Evolutionary conservation across 805 yeast genomes (phyloP).

Genomic region (Crinitomyces ghanaensis): DNA sequence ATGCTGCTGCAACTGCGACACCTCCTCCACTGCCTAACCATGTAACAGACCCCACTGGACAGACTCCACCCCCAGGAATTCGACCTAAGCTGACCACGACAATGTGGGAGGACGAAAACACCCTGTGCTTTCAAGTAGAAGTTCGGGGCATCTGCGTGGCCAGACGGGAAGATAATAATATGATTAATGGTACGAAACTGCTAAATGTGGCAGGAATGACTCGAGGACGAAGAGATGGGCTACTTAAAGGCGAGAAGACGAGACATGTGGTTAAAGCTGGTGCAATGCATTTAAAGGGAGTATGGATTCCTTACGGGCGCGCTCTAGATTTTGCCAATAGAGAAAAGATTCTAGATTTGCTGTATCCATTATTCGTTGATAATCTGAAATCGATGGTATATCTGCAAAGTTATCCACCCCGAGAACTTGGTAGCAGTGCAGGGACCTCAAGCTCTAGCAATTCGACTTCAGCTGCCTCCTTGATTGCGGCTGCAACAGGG

Average conservation of each 20-base stretch:
- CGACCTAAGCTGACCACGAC: constrained; percentile 64
- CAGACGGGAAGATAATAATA: constrained; percentile 71
- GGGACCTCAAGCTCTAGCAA: constrained; percentile 5
- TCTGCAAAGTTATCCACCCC: too few relatives aligned
- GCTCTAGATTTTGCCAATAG: constrained; percentile 73
- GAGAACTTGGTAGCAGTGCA: too few relatives aligned
- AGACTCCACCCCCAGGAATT: constrained; percentile 29
- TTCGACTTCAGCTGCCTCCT: constrained; percentile 3
- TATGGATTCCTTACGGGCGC: constrained; percentile 79
- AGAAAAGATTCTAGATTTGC: constrained; percentile 58
- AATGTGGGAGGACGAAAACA: constrained; percentile 81
- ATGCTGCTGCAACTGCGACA: constrained; percentile 3
- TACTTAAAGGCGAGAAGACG: constrained; percentile 63
- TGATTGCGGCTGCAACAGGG: constrained; percentile 1
- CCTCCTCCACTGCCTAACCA: neutral
- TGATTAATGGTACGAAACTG: constrained; percentile 76
- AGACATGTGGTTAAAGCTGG: constrained; percentile 79
- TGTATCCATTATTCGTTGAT: constrained; percentile 61
- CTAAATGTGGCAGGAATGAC: constrained; percentile 79
- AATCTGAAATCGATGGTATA: too few relatives aligned
- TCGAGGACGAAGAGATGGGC: constrained; percentile 79
- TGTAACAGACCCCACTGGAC: constrained; percentile 30
- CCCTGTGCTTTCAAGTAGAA: constrained; percentile 75
- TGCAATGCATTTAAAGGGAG: constrained; percentile 82
- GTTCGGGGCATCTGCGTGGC: constrained; percentile 72